Evolutionary conservation across 768 basidiomycete genomes (phyloP).

Genomic region (Pisolithus marmoratus): DNA sequence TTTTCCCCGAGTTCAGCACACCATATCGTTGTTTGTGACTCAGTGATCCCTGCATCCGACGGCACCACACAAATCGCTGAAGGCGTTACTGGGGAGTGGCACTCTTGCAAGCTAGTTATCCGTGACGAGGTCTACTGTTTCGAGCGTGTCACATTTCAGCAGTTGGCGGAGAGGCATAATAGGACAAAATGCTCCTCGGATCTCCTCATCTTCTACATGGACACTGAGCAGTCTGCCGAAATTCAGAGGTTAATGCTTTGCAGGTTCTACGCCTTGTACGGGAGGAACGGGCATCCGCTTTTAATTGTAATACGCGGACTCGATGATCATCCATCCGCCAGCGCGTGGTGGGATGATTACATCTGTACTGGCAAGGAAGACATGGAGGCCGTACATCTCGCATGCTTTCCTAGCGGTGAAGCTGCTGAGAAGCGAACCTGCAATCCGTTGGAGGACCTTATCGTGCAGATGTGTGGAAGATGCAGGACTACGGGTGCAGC

Average conservation of each 20-base stretch:
- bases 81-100: not conserved
- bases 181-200: not conserved
- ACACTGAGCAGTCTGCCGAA: not conserved
- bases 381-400: not conserved
- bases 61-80: constrained; percentile 1
- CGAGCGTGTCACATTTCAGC: constrained; percentile 3
- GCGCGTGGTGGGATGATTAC: constrained; percentile 2
- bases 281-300: not conserved
- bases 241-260: constrained; percentile 1
- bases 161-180: not conserved
- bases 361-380: not conserved
- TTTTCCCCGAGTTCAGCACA: not conserved
- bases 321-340: constrained; percentile 4
- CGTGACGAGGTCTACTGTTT: constrained; percentile 3
- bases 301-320: constrained; percentile 2
- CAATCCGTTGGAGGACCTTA: not conserved
- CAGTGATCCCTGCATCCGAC: not conserved
- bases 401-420: not conserved
- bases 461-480: not conserved
- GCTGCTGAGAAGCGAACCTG: not conserved
- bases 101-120: not conserved
- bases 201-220: constrained; percentile 4
- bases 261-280: constrained; percentile 2
- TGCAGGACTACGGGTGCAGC: not conserved
- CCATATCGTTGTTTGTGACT: constrained; percentile 4